Base-by-base conservation (phyloP, 140 eudicot species). In the Flaveria floridana region DNA sequence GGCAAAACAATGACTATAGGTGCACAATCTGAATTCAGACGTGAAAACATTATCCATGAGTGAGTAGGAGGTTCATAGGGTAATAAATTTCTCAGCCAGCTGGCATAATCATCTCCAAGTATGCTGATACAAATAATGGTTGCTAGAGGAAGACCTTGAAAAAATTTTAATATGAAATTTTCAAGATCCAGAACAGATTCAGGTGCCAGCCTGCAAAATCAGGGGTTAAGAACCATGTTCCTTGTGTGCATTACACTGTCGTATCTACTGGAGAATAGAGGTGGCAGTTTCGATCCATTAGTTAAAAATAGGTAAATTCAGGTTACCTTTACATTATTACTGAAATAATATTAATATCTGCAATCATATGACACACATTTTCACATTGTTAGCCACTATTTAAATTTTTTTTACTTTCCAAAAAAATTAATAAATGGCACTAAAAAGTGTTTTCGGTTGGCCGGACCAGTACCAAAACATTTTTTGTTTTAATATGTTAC, bases 1-100 rank as follows among this genome's bases (percentile, higher is more conserved):
- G 99, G 97, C 68, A 95, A 79, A 71, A 91, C 81, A 55, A 87
- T 9, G 44, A 82, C 81, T 56, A 87, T 81, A 74, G 96, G 96
- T 76, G 88, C 84, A 73, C 75, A 68, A 61, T 80, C 80, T 59
- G 92, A 85, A 79, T 82, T 91, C 65, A 95, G 57, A 76, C 89
- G 96, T 21, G 96, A 87, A 61, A 95, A 70, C 48, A 95, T 76
- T 41, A 95, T 76, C 96, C 97, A 94, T 26, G 89, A 89, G 53
- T 37, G 81, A 66, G 79, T 82, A 44, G 81, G 28, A 18, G 83
- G 58, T 65, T 85, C 64, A 61, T 58, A 71, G 7, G 65, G 75
- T 65, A 84, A 34, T 65, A 90, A 63, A 28, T 77, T 91, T 23
- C 80, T 83, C 12, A 95, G 71, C 80, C 86, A 80, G 57, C 71